These are phyloP conservation scores for Cryphonectria nitschkei DNA, from an alignment of 2,329 filamentous ascomycete species.

Conservation along the genomic window DNA sequence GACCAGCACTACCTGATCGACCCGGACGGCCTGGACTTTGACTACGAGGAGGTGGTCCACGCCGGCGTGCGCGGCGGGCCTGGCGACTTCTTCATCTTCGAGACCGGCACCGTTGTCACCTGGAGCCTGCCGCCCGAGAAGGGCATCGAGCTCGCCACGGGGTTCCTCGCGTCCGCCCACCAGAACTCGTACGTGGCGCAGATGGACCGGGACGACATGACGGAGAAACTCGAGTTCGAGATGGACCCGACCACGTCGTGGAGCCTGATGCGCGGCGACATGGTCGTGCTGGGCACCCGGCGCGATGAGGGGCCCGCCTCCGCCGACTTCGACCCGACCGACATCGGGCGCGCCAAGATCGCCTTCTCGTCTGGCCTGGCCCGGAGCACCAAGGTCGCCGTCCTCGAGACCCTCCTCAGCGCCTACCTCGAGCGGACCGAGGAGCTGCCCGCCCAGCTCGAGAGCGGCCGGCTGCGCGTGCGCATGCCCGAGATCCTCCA, in stretches of 20 bases:
- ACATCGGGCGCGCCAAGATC: conserved; percentile 72
- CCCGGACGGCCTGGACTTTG: conserved; percentile 64
- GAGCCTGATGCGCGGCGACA: conserved; percentile 81
- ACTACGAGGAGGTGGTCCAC: conserved; percentile 65
- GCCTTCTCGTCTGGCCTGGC: conserved; percentile 95
- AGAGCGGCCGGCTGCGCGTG: conserved; percentile 52
- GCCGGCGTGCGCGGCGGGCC: conserved; percentile 61
- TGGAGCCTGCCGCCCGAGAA: conserved; percentile 85
- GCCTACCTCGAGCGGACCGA: conserved; percentile 88
- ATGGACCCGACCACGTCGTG: conserved; percentile 74
- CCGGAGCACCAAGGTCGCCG: conserved; percentile 88
- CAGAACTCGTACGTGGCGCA: conserved; percentile 71
- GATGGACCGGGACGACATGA: conserved; percentile 77
- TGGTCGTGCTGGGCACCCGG: conserved; percentile 85
- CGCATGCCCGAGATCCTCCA: conserved; percentile 79
- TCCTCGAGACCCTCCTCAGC: conserved; percentile 80
- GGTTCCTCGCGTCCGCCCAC: conserved; percentile 75
- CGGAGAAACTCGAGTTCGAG: conserved; percentile 69
- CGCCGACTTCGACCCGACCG: conserved; percentile 49
- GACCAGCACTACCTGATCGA: conserved; percentile 65
- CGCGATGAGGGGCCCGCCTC: conserved; percentile 46
- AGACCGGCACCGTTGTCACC: conserved; percentile 88
- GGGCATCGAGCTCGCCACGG: conserved; percentile 69
- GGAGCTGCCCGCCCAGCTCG: conserved; percentile 76
- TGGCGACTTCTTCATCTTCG: conserved; percentile 94